These are phyloP conservation scores for Rhizoctonia solani DNA, from an alignment of 1,284 basidiomycete genomes.

Conservation along the genomic window DNA sequence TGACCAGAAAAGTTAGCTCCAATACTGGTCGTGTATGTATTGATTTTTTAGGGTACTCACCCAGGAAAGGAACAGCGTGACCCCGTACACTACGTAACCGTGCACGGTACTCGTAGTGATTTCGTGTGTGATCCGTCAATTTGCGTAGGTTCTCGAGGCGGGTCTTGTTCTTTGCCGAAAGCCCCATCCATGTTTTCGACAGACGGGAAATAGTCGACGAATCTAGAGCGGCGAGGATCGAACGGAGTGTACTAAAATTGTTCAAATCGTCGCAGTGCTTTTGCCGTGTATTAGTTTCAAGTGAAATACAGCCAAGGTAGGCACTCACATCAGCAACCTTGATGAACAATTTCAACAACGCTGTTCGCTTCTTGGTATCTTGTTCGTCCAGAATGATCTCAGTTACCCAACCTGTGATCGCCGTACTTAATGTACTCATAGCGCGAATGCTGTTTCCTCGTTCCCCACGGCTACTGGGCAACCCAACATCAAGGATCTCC, in stretches of 20 bases:
- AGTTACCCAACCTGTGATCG: constrained; percentile 93
- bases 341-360: constrained; percentile 92
- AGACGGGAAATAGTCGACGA: constrained; percentile 91
- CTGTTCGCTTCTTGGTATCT: constrained; percentile 86
- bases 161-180: constrained; percentile 81
- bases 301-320: constrained; percentile 12
- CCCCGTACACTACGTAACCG: constrained; percentile 79
- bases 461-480: constrained; percentile 58
- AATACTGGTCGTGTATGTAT: no score
- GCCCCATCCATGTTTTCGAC: constrained; percentile 86
- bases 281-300: constrained; percentile 45
- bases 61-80: constrained; percentile 90
- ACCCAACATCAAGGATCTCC: constrained; percentile 81
- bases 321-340: constrained; percentile 87
- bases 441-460: constrained; percentile 75
- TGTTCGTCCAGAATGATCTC: constrained; percentile 89
- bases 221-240: constrained; percentile 92
- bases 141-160: constrained; percentile 81
- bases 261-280: constrained; percentile 83
- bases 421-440: constrained; percentile 86
- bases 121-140: constrained; percentile 86
- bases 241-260: constrained; percentile 92
- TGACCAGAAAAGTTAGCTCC: no score
- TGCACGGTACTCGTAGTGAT: constrained; percentile 91
- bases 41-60: constrained; percentile 55